Evolutionary conservation across 345 rosid species (phyloP).

Genomic region (Eucalyptus globulus): DNA sequence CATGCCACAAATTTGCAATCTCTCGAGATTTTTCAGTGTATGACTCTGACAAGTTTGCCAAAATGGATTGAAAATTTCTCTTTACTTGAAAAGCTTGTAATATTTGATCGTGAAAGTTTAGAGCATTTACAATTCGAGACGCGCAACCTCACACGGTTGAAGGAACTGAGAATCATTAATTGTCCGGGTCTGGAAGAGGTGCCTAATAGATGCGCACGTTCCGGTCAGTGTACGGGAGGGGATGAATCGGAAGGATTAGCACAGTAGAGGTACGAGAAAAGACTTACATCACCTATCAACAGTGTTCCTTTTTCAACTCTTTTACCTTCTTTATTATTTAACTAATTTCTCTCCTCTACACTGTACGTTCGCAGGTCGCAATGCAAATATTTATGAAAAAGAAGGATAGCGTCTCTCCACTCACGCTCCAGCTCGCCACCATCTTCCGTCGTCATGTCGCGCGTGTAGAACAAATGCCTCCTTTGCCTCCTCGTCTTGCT

Average conservation of each 20-base stretch:
- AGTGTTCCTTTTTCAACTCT: neutral
- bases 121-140: accelerated
- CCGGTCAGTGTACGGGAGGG: accelerated
- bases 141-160: neutral
- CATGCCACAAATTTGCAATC: accelerated
- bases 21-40: accelerated
- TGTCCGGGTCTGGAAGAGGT: accelerated
- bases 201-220: accelerated
- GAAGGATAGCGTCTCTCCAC: neutral
- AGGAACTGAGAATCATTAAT: accelerated
- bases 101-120: accelerated
- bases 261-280: neutral
- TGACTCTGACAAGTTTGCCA: accelerated
- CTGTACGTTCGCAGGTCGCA: neutral
- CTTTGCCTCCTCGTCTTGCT: slow-evolving; percentile 6
- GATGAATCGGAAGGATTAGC: neutral
- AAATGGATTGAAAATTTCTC: neutral
- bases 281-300: accelerated
- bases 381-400: neutral
- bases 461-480: neutral
- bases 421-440: slow-evolving; percentile 15
- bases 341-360: neutral
- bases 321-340: neutral
- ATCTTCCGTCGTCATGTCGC: neutral
- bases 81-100: accelerated